A percentile compares a stretch with the other conserved stretches of the same genome.
Conservation (phyloP, 2,329 filamentous ascomycete genomes). For the Exophiala spinifera region DNA sequence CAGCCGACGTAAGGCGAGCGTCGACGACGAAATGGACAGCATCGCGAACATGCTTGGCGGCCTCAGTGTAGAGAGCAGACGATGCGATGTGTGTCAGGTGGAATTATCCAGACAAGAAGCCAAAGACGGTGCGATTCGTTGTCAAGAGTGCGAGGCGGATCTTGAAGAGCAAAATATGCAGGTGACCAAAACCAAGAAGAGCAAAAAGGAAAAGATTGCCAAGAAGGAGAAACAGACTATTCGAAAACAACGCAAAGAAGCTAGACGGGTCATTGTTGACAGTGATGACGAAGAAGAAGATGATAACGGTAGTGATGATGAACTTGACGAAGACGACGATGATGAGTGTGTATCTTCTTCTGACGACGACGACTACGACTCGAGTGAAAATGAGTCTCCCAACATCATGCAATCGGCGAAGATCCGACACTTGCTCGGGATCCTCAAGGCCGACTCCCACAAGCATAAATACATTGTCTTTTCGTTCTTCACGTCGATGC, state of each 20-base stretch:
- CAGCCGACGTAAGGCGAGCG: constrained; percentile 43
- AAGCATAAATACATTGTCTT: constrained; percentile 98
- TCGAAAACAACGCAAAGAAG: constrained; percentile 43
- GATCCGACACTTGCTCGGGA: constrained; percentile 77
- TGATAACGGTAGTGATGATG: constrained; percentile 43
- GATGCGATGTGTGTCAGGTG: constrained; percentile 79
- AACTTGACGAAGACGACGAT: constrained; percentile 36
- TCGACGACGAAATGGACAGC: constrained; percentile 69
- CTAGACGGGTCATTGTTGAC: constrained; percentile 47
- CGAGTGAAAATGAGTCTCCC: constrained; percentile 46
- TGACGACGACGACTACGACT: constrained; percentile 17
- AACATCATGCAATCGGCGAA: constrained; percentile 71
- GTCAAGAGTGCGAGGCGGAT: constrained; percentile 71
- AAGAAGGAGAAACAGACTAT: constrained; percentile 46
- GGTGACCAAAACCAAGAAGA: constrained; percentile 43
- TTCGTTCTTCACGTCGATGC: constrained; percentile 97
- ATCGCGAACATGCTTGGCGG: constrained; percentile 84
- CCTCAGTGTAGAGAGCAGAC: constrained; percentile 72
- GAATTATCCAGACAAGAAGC: constrained; percentile 60
- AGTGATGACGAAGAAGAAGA: constrained; percentile 60
- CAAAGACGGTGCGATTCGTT: constrained; percentile 56
- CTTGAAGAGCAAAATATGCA: constrained; percentile 57
- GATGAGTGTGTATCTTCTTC: too few relatives aligned
- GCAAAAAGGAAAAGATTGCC: constrained; percentile 45
- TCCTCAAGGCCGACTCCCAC: constrained; percentile 72